phyloP scores from a whole-genome alignment of 805 yeast genomes.

The Cyberlindnera mrakii region DNA sequence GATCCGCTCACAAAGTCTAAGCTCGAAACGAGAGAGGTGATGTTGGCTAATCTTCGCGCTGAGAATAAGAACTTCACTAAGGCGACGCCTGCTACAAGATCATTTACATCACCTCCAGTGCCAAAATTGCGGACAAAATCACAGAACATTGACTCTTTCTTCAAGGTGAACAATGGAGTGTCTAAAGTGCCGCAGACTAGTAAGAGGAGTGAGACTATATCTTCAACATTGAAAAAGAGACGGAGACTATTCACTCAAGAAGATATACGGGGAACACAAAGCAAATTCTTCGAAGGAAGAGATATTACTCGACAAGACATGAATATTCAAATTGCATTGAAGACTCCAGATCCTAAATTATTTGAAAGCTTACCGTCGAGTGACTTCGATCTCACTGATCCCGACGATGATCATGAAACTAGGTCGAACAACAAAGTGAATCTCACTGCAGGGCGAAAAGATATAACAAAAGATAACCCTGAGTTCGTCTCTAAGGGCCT shows the following conservation, averaged over 20 bases:
- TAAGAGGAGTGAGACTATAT: background rate
- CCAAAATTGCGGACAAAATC: background rate
- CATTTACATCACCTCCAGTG: slow-evolving; percentile 2
- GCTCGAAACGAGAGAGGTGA: slow-evolving; percentile 17
- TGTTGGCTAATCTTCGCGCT: background rate
- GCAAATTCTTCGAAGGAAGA: background rate
- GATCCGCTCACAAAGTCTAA: slow-evolving; percentile 45
- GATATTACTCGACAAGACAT: background rate
- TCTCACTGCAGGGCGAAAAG: background rate
- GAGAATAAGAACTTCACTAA: background rate
- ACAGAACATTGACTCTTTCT: slow-evolving; percentile 12
- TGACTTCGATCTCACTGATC: slow-evolving; percentile 24
- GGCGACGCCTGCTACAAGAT: background rate
- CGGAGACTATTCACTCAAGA: background rate
- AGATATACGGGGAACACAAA: background rate
- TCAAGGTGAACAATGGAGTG: slow-evolving; percentile 2
- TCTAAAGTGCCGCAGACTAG: background rate
- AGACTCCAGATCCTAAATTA: background rate
- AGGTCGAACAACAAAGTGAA: background rate
- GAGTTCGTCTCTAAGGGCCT: too few relatives aligned
- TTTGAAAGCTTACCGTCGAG: slow-evolving; percentile 9
- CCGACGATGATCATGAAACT: slow-evolving; percentile 14
- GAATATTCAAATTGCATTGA: background rate
- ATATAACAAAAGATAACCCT: too few relatives aligned
- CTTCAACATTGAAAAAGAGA: background rate